These are phyloP conservation scores for Aspergillus sclerotialis DNA, from an alignment of 2,329 filamentous ascomycete species.

Conservation along the genomic window DNA sequence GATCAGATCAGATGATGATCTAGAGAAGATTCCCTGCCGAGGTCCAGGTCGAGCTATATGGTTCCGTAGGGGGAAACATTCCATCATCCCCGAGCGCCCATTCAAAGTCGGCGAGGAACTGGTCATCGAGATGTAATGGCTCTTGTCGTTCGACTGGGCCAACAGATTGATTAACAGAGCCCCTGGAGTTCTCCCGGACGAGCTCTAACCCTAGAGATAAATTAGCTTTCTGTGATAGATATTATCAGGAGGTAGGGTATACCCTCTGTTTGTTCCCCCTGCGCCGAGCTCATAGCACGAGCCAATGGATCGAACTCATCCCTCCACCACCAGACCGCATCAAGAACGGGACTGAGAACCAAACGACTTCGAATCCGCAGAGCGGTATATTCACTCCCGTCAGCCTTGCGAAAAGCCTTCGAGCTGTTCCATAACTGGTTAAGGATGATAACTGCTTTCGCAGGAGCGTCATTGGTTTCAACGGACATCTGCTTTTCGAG, in stretches of 20 bases:
- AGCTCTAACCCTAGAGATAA: constrained; percentile 8
- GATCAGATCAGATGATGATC: too few species aligned
- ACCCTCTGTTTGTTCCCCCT: constrained; percentile 12
- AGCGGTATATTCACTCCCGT: constrained; percentile 27
- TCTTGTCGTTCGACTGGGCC: constrained; percentile 11
- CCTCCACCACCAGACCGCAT: constrained; percentile 38
- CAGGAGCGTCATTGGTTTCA: constrained; percentile 28
- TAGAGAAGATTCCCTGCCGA: constrained; percentile 1
- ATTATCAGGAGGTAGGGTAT: not conserved
- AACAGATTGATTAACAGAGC: constrained; percentile 2
- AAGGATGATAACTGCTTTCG: constrained; percentile 26
- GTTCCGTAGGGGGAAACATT: constrained; percentile 19
- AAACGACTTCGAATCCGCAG: constrained; percentile 36
- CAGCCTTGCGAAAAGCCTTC: constrained; percentile 32
- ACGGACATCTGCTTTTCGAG: constrained; percentile 32
- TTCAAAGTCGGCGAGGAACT: constrained; percentile 33
- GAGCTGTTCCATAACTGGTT: constrained; percentile 36
- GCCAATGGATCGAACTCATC: constrained; percentile 31
- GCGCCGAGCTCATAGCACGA: constrained; percentile 8
- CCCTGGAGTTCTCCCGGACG: constrained; percentile 3
- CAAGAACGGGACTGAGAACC: constrained; percentile 29
- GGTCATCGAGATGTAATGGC: constrained; percentile 25
- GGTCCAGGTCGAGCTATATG: constrained; percentile 15
- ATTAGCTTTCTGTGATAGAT: not conserved
- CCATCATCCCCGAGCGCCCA: constrained; percentile 29